Evolutionary conservation across 768 basidiomycete species (phyloP), one percentile per base, ranked within the genome.

Genomic region (Sarcodon sp.): DNA sequence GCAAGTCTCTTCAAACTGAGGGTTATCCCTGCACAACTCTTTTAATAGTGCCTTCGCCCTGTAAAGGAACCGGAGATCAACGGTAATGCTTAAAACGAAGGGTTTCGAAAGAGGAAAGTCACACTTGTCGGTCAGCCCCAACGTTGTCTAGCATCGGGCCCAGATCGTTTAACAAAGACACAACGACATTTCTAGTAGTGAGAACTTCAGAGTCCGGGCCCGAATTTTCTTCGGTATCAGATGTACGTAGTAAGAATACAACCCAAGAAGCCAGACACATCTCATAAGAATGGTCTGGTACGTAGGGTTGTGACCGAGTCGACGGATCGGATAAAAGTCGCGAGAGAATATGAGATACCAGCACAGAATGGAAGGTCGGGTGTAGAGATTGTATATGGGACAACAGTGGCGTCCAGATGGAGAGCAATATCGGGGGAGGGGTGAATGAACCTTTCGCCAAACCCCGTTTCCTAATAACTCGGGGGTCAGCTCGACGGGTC

Each of bases 181-280:
- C 55, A 21, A 77, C 60, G 1, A 68, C 57, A 37, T 77, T 70
- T 48, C 21, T 27, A 27, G 21, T 4, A 27, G 3, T 27, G 4
- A 27, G 21, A 27, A 27, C 21, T 27, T 27, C 21, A 27, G 21
- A 27, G 21, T 67, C 75, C 50, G 65, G 67, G 2, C 35, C 37
- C 32, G 79, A 49, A 48, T 75, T 43, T 7, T 38, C 67, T 12
- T 55, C 54, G 27, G 69, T 71, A 11, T 57, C 53, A 32, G 21
- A 27, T 27, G 47, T 64, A 35, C 72, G 67, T 21, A 74, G 59
- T 32, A 69, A 66, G 86, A 87, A 89, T 16, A 69, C 64, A 4
- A 65, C 74, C 87, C 87, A 90, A 46, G 76, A 73, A 9, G 81
- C 79, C 8, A 87, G 64, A 54, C 79, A 83, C 47, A 69, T 62